Conservation (phyloP, 768 basidiomycete genomes). For the Kondoa subrosea region DNA sequence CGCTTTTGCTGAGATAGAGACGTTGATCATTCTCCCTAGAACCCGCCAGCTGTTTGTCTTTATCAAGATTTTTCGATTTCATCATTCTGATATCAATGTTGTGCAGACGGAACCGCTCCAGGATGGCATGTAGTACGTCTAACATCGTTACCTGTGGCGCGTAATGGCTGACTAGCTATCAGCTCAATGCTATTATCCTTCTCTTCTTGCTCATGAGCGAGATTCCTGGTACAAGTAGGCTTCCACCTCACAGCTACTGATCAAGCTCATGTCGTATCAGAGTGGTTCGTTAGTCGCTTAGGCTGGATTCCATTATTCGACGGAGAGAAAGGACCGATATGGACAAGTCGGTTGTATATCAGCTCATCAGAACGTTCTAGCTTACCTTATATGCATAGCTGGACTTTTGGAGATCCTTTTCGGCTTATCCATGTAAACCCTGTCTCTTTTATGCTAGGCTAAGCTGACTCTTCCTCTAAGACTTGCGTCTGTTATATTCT, state of each 20-base stretch:
- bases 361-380: too few species aligned
- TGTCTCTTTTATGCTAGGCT: background rate
- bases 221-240: background rate
- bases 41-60: too few species aligned
- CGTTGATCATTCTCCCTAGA: too few species aligned
- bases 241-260: background rate
- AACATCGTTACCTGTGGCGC: background rate
- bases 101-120: background rate
- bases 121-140: background rate
- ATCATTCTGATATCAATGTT: too few species aligned
- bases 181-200: background rate
- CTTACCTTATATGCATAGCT: background rate
- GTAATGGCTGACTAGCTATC: background rate
- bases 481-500: background rate
- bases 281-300: background rate
- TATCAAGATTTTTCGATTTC: too few species aligned
- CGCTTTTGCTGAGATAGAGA: too few species aligned
- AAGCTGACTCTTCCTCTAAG: background rate
- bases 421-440: background rate
- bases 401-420: conserved; percentile 2
- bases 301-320: background rate
- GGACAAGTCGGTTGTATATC: background rate
- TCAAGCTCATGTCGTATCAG: background rate
- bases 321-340: background rate
- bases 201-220: background rate